A percentile compares a stretch with the other conserved stretches of the same genome.
phyloP scores from a whole-genome alignment of 2,329 filamentous ascomycete genomes.

The Penicillium sp. region DNA sequence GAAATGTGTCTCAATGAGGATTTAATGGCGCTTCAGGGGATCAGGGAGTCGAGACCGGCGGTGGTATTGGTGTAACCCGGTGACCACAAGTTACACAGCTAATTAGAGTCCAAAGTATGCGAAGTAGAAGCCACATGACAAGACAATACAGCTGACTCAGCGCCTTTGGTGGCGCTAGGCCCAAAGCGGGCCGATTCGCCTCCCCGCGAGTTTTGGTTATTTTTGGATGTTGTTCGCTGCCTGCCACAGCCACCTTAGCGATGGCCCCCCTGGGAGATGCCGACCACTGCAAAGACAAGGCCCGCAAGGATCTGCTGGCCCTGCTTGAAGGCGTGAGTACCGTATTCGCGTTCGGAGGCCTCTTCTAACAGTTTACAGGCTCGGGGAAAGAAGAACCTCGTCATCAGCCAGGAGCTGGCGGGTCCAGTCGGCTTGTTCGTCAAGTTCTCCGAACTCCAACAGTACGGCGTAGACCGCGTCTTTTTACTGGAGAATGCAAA shows the following conservation, averaged over 20 bases:
- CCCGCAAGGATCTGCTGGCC: conserved; percentile 83
- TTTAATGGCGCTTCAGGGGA: conserved; percentile 30
- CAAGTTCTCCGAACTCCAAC: conserved; percentile 92
- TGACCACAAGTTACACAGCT: conserved; percentile 4
- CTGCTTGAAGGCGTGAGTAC: conserved; percentile 91
- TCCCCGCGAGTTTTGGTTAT: conserved; percentile 17
- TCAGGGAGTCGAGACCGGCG: conserved; percentile 21
- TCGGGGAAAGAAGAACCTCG: conserved; percentile 96
- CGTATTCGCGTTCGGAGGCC: conserved; percentile 22
- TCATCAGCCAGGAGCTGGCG: conserved; percentile 87
- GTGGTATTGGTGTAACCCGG: conserved; percentile 18
- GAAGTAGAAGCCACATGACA: neutral
- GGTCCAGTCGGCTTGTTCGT: conserved; percentile 88
- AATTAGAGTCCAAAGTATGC: neutral
- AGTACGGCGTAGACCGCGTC: conserved; percentile 97
- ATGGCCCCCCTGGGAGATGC: conserved; percentile 39
- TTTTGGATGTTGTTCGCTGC: conserved; percentile 26
- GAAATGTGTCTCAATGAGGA: conserved; percentile 14
- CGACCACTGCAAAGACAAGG: conserved; percentile 54
- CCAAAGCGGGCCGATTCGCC: conserved; percentile 20
- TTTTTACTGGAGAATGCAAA: conserved; percentile 97
- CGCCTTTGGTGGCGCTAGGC: conserved; percentile 23
- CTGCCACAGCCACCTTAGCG: conserved; percentile 21
- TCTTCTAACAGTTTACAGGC: conserved; percentile 61
- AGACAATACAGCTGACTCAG: conserved; percentile 18